Base-by-base conservation (phyloP, 2,329 filamentous ascomycete genomes). In the Seiridium unicorne region DNA sequence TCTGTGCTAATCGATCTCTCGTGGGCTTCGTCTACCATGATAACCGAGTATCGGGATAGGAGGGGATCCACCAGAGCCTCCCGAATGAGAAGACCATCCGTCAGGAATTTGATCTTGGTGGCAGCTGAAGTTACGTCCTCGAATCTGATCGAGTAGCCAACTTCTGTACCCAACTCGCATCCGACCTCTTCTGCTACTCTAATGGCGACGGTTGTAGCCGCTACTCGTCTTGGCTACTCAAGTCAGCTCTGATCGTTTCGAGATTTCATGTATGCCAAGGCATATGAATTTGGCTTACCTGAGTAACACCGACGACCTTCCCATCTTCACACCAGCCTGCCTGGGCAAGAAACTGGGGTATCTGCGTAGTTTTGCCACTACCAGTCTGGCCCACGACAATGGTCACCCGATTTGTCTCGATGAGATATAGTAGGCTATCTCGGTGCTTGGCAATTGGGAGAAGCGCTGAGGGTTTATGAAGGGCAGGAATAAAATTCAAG, bases 11-110 rank as follows among this genome's bases (percentile, higher is more conserved):
- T 84, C 54, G 93, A 97, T 58, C 95, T 84, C 75, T 98, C 94
- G 72, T 99, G 95, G 5, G 94, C 95, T 76, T 98, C 94, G 71
- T 99, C 95, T 6, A 99, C 90, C 92, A 99, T 97, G 68, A 99
- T 92, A 49, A 97, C 90, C 0, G 93, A 96, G 73, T 99, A 99
- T 9, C 92, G 85, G 26, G 91, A 95, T 42, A 99, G 77, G 3
- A 98, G 77, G 10, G 95, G 95, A 74, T 99, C 95, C 3, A 97
- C 91, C 4, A 99, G 83, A 35, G 94, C 95, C 76, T 99, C 95
- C 68, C 94, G 83, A 57, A 99, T 86, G 38, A 99, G 83, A 54
- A 99, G 81, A 0, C 94, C 94, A 77, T 99, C 95, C 0, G 94
- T 99, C 64, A 98, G 78, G 71, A 98, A 98, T 73, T 99, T 97